Conservation (phyloP, 441 rosid genomes). For the Manihot esculenta region DNA sequence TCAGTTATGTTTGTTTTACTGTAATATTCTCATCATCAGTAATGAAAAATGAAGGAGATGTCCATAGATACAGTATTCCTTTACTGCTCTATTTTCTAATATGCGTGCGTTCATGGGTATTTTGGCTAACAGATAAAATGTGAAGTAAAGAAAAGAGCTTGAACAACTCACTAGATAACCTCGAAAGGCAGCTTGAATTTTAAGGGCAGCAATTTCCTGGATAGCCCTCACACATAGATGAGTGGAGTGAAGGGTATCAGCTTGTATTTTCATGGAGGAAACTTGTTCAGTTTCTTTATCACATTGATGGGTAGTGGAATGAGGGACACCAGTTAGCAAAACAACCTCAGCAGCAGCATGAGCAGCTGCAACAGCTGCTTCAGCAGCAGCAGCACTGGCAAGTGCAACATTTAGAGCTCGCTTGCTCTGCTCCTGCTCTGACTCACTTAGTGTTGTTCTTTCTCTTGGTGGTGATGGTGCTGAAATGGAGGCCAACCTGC, state of each 20-base stretch:
- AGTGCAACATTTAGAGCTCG: slow-evolving; percentile 47
- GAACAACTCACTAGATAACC: slow-evolving; percentile 66
- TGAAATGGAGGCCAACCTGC: slow-evolving; percentile 47
- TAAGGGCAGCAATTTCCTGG: slow-evolving; percentile 48
- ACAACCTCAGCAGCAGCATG: slow-evolving; percentile 53
- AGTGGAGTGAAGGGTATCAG: slow-evolving; percentile 11
- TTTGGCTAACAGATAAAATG: background rate
- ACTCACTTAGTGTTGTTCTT: slow-evolving; percentile 23
- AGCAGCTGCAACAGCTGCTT: slow-evolving; percentile 53
- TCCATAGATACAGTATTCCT: too few species aligned
- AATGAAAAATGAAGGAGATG: too few species aligned
- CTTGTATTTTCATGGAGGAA: slow-evolving; percentile 23
- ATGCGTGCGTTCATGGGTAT: too few species aligned
- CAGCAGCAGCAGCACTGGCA: slow-evolving; percentile 55
- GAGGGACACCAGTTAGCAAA: slow-evolving; percentile 38
- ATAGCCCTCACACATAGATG: slow-evolving; percentile 26
- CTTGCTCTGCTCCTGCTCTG: slow-evolving; percentile 44
- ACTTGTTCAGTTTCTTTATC: slow-evolving; percentile 22
- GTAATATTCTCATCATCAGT: too few species aligned
- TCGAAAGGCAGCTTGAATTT: slow-evolving; percentile 66
- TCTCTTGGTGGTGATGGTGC: slow-evolving; percentile 43
- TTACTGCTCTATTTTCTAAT: too few species aligned
- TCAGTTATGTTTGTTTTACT: too few species aligned
- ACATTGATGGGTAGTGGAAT: slow-evolving; percentile 27
- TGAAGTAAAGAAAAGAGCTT: background rate